Percentiles rank a stretch among this genome's conserved stretches.
These are phyloP conservation scores for Trifolium dubium DNA, from an alignment of 306 rosid genomes.

Conservation along the genomic window DNA sequence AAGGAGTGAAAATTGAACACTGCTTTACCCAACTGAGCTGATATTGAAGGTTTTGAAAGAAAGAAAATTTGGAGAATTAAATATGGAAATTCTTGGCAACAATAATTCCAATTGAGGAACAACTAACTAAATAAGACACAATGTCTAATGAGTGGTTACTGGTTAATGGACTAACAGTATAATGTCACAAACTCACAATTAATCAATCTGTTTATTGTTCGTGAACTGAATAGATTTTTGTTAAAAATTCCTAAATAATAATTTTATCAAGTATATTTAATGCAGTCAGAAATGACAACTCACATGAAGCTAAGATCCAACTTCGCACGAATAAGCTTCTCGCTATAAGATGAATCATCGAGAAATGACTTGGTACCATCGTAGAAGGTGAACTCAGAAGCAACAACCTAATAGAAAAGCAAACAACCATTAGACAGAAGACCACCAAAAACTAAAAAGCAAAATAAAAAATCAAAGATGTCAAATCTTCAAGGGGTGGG, in stretches of 20 bases:
- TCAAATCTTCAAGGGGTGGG: slow-evolving; percentile 19
- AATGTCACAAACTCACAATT: neutral
- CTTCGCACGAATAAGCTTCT: slow-evolving; percentile 98
- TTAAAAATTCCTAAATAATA: slow-evolving; percentile 31
- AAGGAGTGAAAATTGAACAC: slow-evolving; percentile 13
- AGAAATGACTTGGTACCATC: slow-evolving; percentile 90
- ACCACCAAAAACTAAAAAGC: neutral
- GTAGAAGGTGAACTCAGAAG: slow-evolving; percentile 93
- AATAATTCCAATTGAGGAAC: slow-evolving; percentile 32
- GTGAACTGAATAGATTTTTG: slow-evolving; percentile 10
- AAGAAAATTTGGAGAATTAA: slow-evolving; percentile 9
- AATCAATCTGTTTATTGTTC: slow-evolving; percentile 29
- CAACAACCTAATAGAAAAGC: slow-evolving; percentile 70
- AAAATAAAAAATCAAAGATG: slow-evolving; percentile 10
- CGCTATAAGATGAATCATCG: slow-evolving; percentile 82
- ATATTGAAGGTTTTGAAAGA: neutral
- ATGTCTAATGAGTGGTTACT: slow-evolving; percentile 25
- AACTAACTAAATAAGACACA: slow-evolving; percentile 23
- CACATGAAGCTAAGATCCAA: slow-evolving; percentile 96
- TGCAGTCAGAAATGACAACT: slow-evolving; percentile 41
- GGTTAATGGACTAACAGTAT: slow-evolving; percentile 22
- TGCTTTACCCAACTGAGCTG: slow-evolving; percentile 5
- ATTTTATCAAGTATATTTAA: slow-evolving; percentile 19
- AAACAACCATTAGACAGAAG: slow-evolving; percentile 36
- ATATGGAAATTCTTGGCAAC: slow-evolving; percentile 34